A percentile compares a stretch with the other conserved stretches of the same genome.
These are phyloP conservation scores for Wallacemonas sp. DNA, from an alignment of 208 protist genomes.

Conservation along the genomic window DNA sequence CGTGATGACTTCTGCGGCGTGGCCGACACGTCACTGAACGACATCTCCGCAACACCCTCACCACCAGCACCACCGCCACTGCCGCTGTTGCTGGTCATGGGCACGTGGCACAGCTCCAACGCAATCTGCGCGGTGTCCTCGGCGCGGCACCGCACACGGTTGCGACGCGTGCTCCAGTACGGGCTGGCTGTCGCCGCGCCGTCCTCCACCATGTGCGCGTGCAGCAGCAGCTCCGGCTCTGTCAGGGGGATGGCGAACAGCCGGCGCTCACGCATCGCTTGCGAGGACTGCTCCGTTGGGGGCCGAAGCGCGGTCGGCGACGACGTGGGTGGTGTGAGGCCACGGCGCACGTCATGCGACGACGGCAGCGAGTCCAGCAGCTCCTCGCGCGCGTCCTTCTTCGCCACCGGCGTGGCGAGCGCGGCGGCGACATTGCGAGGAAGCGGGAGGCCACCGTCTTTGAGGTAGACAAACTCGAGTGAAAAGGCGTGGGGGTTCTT, in stretches of 20 bases:
- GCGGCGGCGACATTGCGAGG: slow-evolving; percentile 34
- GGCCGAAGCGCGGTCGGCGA: slow-evolving; percentile 2
- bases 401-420: slow-evolving; percentile 17
- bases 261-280: slow-evolving; percentile 36
- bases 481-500: slow-evolving; percentile 30
- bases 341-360: slow-evolving; percentile 29
- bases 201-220: slow-evolving; percentile 66
- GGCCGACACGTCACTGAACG: too few relatives aligned
- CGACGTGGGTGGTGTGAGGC: slow-evolving; percentile 20
- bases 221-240: slow-evolving; percentile 58
- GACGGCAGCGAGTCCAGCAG: slow-evolving; percentile 53
- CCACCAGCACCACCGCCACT: neutral
- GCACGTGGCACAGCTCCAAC: slow-evolving; percentile 49
- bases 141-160: neutral
- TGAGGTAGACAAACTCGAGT: slow-evolving; percentile 72
- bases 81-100: slow-evolving; percentile 19
- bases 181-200: slow-evolving; percentile 26
- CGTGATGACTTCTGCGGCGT: neutral
- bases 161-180: neutral
- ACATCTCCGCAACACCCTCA: slow-evolving; percentile 1
- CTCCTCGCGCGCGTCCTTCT: slow-evolving; percentile 32
- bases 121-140: slow-evolving; percentile 42
- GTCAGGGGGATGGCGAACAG: slow-evolving; percentile 76
- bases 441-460: slow-evolving; percentile 41
- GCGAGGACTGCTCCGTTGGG: slow-evolving; percentile 12